Conservation (phyloP, 495 filamentous ascomycete species). For the Talaromyces borbonicus region DNA sequence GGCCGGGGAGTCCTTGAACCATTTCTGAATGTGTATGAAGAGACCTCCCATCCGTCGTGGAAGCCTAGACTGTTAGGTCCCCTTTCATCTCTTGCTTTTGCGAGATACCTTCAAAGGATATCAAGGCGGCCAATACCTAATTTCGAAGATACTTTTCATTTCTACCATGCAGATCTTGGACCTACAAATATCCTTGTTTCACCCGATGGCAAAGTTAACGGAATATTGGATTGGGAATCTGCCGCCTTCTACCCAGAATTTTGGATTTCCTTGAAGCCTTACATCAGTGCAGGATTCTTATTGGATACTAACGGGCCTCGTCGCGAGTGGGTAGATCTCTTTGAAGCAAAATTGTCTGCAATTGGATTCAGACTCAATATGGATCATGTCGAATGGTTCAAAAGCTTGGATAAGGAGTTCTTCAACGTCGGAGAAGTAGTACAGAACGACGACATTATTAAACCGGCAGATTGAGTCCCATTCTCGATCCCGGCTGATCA, state of each 20-base stretch:
- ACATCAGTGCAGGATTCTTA: neutral
- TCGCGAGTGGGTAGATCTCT: neutral
- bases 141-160: slow-evolving; percentile 2
- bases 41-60: neutral
- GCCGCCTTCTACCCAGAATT: neutral
- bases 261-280: neutral
- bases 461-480: too few relatives aligned
- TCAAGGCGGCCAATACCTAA: neutral
- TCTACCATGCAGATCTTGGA: slow-evolving; percentile 26
- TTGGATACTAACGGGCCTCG: neutral
- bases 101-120: neutral
- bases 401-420: neutral
- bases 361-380: neutral
- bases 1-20: neutral
- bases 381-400: neutral
- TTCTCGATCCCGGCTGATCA: too few relatives aligned
- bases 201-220: neutral
- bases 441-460: neutral
- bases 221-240: slow-evolving; percentile 2
- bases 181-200: slow-evolving; percentile 22
- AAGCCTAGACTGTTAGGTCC: slow-evolving; percentile 1
- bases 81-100: neutral
- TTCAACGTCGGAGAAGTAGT: neutral
- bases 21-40: neutral
- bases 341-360: neutral